Percentiles rank a stretch among this genome's conserved stretches.
Conservation (phyloP, 768 basidiomycete genomes). For the Lactifluus subvellereus region DNA sequence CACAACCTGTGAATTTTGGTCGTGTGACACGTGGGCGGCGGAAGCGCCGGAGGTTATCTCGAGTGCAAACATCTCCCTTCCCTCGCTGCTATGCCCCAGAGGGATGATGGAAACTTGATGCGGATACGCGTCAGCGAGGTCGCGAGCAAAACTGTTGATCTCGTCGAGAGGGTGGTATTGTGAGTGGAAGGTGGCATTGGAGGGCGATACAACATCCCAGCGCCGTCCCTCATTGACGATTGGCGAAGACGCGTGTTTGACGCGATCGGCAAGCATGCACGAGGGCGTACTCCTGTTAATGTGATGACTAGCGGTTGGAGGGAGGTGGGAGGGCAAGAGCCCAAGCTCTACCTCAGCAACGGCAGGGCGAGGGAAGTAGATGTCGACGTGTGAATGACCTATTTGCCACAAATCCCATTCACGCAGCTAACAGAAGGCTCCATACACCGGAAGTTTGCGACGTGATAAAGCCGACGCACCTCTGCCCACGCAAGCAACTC, state of each 20-base stretch:
- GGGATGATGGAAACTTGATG: slow-evolving; percentile 40
- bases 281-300: slow-evolving; percentile 32
- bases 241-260: slow-evolving; percentile 14
- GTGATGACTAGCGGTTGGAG: slow-evolving; percentile 7
- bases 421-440: slow-evolving; percentile 32
- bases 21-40: slow-evolving; percentile 7
- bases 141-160: slow-evolving; percentile 45
- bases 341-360: slow-evolving; percentile 25
- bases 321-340: slow-evolving; percentile 20
- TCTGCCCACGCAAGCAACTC: slow-evolving; percentile 19
- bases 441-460: neutral
- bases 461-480: slow-evolving; percentile 4
- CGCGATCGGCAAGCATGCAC: slow-evolving; percentile 33
- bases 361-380: slow-evolving; percentile 36
- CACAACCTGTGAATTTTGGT: slow-evolving; percentile 13
- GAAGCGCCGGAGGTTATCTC: slow-evolving; percentile 38
- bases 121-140: slow-evolving; percentile 44
- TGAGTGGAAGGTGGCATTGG: slow-evolving; percentile 36
- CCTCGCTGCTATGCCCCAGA: slow-evolving; percentile 55
- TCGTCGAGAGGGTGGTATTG: slow-evolving; percentile 53
- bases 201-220: slow-evolving; percentile 28
- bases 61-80: slow-evolving; percentile 51
- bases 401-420: slow-evolving; percentile 51
- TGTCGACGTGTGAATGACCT: slow-evolving; percentile 41
- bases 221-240: neutral